phyloP scores from a whole-genome alignment of 495 filamentous ascomycete species.

The Hypoxylon subgilvum region DNA sequence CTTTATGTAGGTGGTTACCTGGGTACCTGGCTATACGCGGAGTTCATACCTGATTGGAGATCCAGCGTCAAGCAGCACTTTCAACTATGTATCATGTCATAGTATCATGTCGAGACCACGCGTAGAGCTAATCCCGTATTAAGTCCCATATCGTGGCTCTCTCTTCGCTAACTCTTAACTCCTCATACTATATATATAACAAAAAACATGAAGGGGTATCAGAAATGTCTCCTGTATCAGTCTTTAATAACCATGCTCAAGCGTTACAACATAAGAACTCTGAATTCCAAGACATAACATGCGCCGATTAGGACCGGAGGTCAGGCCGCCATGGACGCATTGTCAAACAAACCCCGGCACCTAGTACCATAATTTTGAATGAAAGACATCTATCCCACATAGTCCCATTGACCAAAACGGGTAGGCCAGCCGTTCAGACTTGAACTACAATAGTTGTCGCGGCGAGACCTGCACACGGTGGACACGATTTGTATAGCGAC shows the following conservation, averaged over 20 bases:
- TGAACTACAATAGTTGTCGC: neutral
- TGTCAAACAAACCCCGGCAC: too few relatives aligned
- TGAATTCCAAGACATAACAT: slow-evolving; percentile 5
- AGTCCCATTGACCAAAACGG: too few relatives aligned
- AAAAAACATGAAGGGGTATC: slow-evolving; percentile 27
- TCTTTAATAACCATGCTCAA: slow-evolving; percentile 13
- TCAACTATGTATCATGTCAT: slow-evolving; percentile 9
- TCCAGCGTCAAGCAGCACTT: neutral
- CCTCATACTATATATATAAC: slow-evolving; percentile 13
- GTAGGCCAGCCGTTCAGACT: neutral
- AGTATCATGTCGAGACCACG: neutral
- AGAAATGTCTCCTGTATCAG: slow-evolving; percentile 26
- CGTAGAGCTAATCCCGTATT: slow-evolving; percentile 1
- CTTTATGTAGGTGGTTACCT: too few relatives aligned
- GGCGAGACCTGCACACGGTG: neutral
- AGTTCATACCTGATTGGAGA: neutral
- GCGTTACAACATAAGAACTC: slow-evolving; percentile 8
- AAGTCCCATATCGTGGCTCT: neutral
- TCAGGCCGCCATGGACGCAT: too few relatives aligned
- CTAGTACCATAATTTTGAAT: neutral
- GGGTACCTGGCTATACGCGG: too few relatives aligned
- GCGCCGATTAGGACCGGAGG: too few relatives aligned
- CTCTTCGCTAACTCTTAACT: slow-evolving; percentile 8
- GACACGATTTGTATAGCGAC: neutral
- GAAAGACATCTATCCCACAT: slow-evolving; percentile 7